Evolutionary conservation across 2,329 filamentous ascomycete genomes (phyloP), one percentile per base, ranked within the genome.

Genomic region (Nectriaceae sp.): DNA sequence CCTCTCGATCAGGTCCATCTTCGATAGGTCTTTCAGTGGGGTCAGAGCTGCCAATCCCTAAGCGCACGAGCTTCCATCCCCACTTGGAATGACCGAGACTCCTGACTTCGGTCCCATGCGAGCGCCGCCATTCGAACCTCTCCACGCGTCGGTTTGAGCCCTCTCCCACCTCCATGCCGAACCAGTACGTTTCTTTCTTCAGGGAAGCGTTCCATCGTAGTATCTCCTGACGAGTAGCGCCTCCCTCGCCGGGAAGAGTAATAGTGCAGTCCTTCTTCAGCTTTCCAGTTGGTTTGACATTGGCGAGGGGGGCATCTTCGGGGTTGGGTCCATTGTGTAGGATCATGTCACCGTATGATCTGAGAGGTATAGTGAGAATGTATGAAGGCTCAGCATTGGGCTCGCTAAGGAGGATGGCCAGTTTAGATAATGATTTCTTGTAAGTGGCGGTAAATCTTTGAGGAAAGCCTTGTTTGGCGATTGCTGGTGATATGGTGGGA

Each of bases 41-140:
- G 8, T 45, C 43, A 3, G 47, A 42, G 11, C 31, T 20, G 19
- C 29, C 10, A 11, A 33, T 49, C 11, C 50, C 54, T 5, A 62
- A 36, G 18, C 50, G 47, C 6, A 56, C 52, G 13, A 57, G 50
- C 39, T 60, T 55, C 49, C 52, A 57, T 11, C 60, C 54, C 22
- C 38, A 45, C 16, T 49, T 24, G 3, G 54, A 52, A 11, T 52
- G 54, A 1, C 57, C 57, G 11, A 58, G 18, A 13, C 54, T 58
- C 40, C 46, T 53, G 20, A 61, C 52, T 40, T 62, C 59, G 19
- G 42, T 44, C 1, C 57, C 59, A 3, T 40, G 46, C 3, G 59
- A 57, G 6, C 46, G 52, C 13, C 60, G 56, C 49, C 48, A 48
- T 38, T 53, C 40, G 19, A 61, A 62, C 8, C 44, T 41, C 15